Base-by-base conservation (phyloP, 805 yeast genomes). In the Ogataea henricii region DNA sequence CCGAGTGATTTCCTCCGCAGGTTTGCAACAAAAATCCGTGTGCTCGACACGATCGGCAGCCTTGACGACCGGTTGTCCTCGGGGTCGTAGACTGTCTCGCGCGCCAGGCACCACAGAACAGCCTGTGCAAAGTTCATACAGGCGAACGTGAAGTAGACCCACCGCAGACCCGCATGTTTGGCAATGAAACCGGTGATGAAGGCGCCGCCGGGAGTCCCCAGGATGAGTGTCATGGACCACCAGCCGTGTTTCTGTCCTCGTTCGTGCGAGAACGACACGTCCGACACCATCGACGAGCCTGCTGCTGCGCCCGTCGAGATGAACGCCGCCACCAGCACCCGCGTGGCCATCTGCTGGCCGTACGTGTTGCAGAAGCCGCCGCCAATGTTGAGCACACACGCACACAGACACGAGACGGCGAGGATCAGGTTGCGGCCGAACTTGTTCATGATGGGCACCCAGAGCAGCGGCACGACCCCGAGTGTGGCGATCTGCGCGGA, bases 161-260 rank as follows among this genome's bases (percentile, higher is more conserved):
- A 45, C 21, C 27, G 40, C 10, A 43, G 35, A 9, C 49, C 49
- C 13, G 49, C 49, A 21, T 46, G 46, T 22, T 46, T 20, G 7
- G 32, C 45, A 29, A 41, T 41, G 32, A 41, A 40, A 4, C 46
- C 49, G 4, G 49, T 46, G 12, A 40, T 41, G 18, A 46, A 46
- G 6, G 49, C 45, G 13, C 49, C 49, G 2, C 39, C 40, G 4
- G 49, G 44, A 7, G 49, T 46, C 4, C 49, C 49, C 23, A 46
- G 26, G 16, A 40, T 46, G 14, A 46, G 32, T 4, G 49, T 44
- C 49, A 46, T 46, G 14, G 46, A 32, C 46, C 49, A 46, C 49
- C 49, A 46, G 9, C 49, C 49, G 21, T 41, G 43, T 29, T 46
- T 46, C 18, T 27, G 42, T 12, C 49, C 49, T 46, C 49, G 41